Conservation (phyloP, 2,329 filamentous ascomycete species). For the Penicillium italicum region DNA sequence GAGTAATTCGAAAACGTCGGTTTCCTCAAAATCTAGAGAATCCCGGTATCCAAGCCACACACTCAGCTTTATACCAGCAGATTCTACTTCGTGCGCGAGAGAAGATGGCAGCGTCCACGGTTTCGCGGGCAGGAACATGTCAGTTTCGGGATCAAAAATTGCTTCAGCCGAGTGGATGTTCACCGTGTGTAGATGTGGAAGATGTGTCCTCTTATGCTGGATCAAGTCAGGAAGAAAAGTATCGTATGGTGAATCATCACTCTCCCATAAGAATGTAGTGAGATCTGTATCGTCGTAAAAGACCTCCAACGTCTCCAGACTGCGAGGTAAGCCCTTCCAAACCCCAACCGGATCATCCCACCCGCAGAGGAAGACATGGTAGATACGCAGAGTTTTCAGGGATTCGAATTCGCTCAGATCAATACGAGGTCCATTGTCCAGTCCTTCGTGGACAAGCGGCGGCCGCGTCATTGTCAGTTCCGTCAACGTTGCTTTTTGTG, state of each 20-base stretch:
- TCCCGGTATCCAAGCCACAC: conserved; percentile 2
- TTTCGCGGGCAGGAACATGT: background rate
- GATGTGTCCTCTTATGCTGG: conserved; percentile 3
- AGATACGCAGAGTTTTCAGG: conserved; percentile 7
- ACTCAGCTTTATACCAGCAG: conserved; percentile 1
- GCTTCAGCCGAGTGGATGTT: background rate
- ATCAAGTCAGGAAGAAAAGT: conserved; percentile 3
- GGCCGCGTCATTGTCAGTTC: conserved; percentile 10
- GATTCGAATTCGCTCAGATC: conserved; percentile 7
- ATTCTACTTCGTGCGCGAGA: conserved; percentile 1
- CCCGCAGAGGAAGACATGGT: conserved; percentile 9
- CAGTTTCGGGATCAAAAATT: background rate
- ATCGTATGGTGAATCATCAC: background rate
- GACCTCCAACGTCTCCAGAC: conserved; percentile 10
- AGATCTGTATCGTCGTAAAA: conserved; percentile 7
- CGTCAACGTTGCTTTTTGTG: conserved; percentile 6
- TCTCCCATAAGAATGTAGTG: background rate
- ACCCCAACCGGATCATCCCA: background rate
- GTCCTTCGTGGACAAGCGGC: conserved; percentile 2
- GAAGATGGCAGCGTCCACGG: conserved; percentile 1
- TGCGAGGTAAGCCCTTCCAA: conserved; percentile 6
- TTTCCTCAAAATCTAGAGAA: background rate
- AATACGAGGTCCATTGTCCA: conserved; percentile 8
- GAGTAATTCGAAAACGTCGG: background rate
- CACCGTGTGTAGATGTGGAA: conserved; percentile 4